phyloP scores from a whole-genome alignment of 768 basidiomycete genomes.

The Lactifluus subvellereus region DNA sequence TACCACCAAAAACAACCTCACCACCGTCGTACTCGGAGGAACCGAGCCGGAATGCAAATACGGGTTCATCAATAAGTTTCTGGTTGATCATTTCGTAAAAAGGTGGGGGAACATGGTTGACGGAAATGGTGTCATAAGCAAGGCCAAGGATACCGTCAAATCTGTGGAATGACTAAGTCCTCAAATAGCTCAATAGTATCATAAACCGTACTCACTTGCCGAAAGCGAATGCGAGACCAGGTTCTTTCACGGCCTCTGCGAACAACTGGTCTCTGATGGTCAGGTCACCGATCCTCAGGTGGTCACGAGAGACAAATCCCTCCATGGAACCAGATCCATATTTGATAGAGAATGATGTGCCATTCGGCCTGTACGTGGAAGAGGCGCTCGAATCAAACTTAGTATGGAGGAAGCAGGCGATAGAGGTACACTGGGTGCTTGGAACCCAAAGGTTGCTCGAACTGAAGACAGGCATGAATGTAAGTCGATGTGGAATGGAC shows the following conservation, averaged over 20 bases:
- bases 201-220: conserved; percentile 63
- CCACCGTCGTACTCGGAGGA: conserved; percentile 83
- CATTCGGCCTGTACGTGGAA: conserved; percentile 85
- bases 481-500: not conserved
- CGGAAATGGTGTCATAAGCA: conserved; percentile 91
- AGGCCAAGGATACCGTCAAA: conserved; percentile 96
- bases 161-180: conserved; percentile 35
- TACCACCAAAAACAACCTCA: conserved; percentile 86
- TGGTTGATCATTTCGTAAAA: conserved; percentile 91
- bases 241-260: conserved; percentile 93
- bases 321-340: conserved; percentile 98
- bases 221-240: conserved; percentile 95
- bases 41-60: conserved; percentile 94
- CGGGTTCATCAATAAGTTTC: conserved; percentile 70
- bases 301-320: conserved; percentile 88
- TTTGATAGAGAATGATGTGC: conserved; percentile 80
- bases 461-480: conserved; percentile 33
- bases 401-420: conserved; percentile 88
- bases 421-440: conserved; percentile 71
- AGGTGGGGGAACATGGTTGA: conserved; percentile 87
- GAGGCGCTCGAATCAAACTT: conserved; percentile 85
- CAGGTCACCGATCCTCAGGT: conserved; percentile 76
- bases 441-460: conserved; percentile 96
- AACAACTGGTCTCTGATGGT: conserved; percentile 73
- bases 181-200: not conserved